phyloP scores from a whole-genome alignment of 305 asterid species.

The Stenogyne calaminthoides region DNA sequence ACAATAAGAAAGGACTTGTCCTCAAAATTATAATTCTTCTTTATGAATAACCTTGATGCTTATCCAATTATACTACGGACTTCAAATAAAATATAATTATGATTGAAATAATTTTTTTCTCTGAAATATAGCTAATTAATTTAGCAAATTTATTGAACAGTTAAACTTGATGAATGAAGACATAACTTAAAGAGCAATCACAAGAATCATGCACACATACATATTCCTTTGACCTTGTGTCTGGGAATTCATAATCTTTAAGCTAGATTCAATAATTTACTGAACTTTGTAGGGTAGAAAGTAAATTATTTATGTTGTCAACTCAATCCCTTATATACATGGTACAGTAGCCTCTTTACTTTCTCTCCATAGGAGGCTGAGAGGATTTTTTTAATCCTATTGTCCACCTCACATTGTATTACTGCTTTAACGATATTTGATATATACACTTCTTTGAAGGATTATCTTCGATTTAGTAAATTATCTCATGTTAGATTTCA shows the following conservation, averaged over 20 bases:
- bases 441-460: not conserved
- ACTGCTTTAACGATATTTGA: not conserved
- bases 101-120: not conserved
- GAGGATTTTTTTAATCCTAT: constrained; percentile 1
- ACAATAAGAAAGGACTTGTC: not conserved
- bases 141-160: no score
- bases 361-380: not conserved
- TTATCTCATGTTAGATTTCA: constrained; percentile 16
- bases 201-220: not conserved
- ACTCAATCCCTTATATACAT: not conserved
- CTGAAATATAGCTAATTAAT: not conserved
- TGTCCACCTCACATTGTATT: not conserved
- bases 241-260: not conserved
- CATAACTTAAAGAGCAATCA: not conserved
- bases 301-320: not conserved
- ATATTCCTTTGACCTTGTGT: not conserved
- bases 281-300: constrained; percentile 5
- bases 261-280: not conserved
- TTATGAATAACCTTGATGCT: not conserved
- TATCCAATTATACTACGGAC: not conserved
- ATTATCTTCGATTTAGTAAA: not conserved
- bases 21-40: not conserved
- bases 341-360: constrained; percentile 8
- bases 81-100: not conserved
- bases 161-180: not conserved